Evolutionary conservation across 495 filamentous ascomycete genomes (phyloP), one percentile per base, ranked within the genome.

Genomic region (Tuber calosporum): DNA sequence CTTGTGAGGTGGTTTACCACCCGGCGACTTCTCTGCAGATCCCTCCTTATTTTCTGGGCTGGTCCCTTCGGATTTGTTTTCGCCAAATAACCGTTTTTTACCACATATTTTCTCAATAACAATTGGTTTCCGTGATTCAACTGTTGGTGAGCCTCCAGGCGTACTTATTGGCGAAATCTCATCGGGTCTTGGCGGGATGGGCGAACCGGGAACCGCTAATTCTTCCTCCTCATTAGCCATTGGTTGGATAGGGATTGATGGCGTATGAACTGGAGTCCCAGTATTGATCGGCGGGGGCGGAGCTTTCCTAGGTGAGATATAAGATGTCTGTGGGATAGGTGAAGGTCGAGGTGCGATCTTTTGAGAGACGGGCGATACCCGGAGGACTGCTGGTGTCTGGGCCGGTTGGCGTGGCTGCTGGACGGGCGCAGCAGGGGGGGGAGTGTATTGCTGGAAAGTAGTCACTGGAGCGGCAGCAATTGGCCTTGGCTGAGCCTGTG

Each of bases 81-180:
- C 77, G 36, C 72, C 69, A 62, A 80, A 80, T 36, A 69, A 72
- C 2, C 78, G 77, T 62, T 80, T 80, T 69, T 73, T 80, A 22
- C 74, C 70, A 53, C 77, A 62, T 1, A 67, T 6, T 19, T 71
- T 79, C 66, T 79, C 77, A 17, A 41, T 17, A 37, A 66, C 78
- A 13, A 43, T 5, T 68, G 69, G 43, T 40, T 77, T 80, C 5
- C 76, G 77, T 6, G 76, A 73, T 72, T 66, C 66, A 34, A 72
- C 69, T 15, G 71, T 79, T 45, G 70, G 71, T n/a, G 79, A 81
- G 26, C 72, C 69, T 67, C 73, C 72, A 34, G 80, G 80, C 19
- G 80, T 81, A 72, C 79, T 81, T 69, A 81, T 81, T 5, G 80
- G 80, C 36, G 80, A 81, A 20, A 81, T 81, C 48, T 81, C 80